Percentiles rank a stretch among this genome's conserved stretches.
Conservation (phyloP, 2,329 filamentous ascomycete genomes). For the Cryphonectria carpinicola region DNA sequence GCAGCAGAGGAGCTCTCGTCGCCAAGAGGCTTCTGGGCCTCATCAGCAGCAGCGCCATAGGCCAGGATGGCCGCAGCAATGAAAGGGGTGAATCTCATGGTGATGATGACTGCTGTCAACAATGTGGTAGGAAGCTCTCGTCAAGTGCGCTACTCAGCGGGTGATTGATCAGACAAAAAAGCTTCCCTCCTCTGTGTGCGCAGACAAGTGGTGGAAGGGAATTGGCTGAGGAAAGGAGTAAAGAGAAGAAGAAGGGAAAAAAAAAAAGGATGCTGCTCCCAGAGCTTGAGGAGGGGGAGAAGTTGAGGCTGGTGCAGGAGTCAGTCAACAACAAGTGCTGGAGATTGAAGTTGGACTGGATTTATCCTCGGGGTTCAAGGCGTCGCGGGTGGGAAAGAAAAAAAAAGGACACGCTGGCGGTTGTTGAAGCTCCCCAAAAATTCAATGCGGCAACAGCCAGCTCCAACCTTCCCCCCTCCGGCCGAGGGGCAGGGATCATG, state of each 20-base stretch:
- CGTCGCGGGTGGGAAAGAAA: constrained; percentile 10
- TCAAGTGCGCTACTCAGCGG: constrained; percentile 19
- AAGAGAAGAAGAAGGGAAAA: not conserved
- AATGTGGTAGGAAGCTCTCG: constrained; percentile 9
- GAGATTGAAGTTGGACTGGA: constrained; percentile 22
- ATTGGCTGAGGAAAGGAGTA: constrained; percentile 38
- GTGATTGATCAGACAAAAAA: constrained; percentile 23
- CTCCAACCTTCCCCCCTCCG: constrained; percentile 15
- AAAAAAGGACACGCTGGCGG: constrained; percentile 27
- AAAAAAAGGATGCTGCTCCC: constrained; percentile 36
- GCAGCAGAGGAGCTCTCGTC: constrained; percentile 50
- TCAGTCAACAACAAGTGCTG: constrained; percentile 3
- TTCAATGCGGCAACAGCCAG: constrained; percentile 15
- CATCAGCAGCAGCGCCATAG: constrained; percentile 70
- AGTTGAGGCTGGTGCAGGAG: constrained; percentile 14
- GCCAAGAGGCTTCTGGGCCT: constrained; percentile 60
- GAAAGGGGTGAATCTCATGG: constrained; percentile 83
- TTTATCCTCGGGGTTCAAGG: constrained; percentile 25
- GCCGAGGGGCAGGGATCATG: constrained; percentile 20
- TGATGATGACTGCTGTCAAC: constrained; percentile 53
- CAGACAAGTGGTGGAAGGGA: constrained; percentile 33
- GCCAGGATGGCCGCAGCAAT: constrained; percentile 75
- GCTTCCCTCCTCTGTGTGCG: constrained; percentile 11
- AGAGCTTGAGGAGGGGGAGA: constrained; percentile 42
- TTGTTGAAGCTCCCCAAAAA: constrained; percentile 27